These are phyloP conservation scores for Leccinum uliginosum DNA, from an alignment of 768 basidiomycete species.

Conservation along the genomic window DNA sequence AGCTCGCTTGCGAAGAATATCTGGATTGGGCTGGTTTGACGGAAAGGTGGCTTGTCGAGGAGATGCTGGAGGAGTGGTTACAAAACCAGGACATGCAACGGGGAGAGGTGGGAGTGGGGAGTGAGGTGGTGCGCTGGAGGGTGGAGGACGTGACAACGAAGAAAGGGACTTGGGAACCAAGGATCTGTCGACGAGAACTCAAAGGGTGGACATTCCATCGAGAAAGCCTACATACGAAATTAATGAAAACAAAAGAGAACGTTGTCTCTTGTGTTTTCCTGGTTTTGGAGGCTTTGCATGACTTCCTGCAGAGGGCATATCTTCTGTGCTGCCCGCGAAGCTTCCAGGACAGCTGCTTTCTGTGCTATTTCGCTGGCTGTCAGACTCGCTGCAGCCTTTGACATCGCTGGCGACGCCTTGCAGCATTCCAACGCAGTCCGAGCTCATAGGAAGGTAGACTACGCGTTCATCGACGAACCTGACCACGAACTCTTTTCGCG, in stretches of 20 bases:
- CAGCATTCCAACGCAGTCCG: constrained; percentile 42
- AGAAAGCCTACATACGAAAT: constrained; percentile 42
- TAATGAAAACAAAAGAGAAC: constrained; percentile 66
- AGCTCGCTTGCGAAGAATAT: constrained; percentile 54
- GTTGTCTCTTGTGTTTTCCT: constrained; percentile 61
- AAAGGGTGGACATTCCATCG: not conserved
- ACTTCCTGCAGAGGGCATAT: constrained; percentile 6
- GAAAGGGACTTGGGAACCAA: constrained; percentile 32
- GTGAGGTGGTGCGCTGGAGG: constrained; percentile 25
- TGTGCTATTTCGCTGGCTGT: constrained; percentile 28
- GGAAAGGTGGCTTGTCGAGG: constrained; percentile 9
- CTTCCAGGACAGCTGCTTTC: constrained; percentile 26
- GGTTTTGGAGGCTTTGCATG: constrained; percentile 31
- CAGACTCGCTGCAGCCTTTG: constrained; percentile 39
- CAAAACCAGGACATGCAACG: constrained; percentile 23
- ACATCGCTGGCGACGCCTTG: constrained; percentile 52
- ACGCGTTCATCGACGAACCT: constrained; percentile 53
- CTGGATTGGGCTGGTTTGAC: constrained; percentile 24
- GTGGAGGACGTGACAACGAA: constrained; percentile 17
- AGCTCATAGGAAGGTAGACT: constrained; percentile 46
- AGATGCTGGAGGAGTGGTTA: constrained; percentile 28
- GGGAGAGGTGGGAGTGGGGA: constrained; percentile 29
- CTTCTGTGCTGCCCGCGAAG: constrained; percentile 15
- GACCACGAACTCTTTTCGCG: constrained; percentile 42
- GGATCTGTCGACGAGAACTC: constrained; percentile 16